Base-by-base conservation (phyloP, 805 yeast species). In the Starmerella potacharoeniae region DNA sequence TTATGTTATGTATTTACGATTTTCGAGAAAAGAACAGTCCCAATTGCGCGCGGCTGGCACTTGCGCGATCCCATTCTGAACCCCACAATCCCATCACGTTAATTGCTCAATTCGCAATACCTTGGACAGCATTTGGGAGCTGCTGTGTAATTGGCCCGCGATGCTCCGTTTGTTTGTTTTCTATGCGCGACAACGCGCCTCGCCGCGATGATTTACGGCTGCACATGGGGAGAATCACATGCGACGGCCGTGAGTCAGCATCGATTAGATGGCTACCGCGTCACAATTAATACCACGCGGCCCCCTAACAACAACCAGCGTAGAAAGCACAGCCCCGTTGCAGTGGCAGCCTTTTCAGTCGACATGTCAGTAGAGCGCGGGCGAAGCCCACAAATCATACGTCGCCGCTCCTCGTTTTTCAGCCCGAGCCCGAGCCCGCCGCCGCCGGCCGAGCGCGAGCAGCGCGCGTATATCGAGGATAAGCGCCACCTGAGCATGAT, bases 401-500 rank as follows among this genome's bases (percentile, higher is more conserved):
- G 69, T 13, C 58, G 71, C 16, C 57, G 70, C 40, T 65, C 69
- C 28, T 66, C 70, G 52, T 66, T 69, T 45, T 68, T 68, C 59
- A 64, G 68, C 40, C 69, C 70, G 34, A 63, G 69, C 30, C 70
- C 72, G 14, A 62, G 69, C 42, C 71, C 71, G 9, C 69, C 68
- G 36, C 69, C 69, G n/a, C 67, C 67, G n/a, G 63, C 60, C 29
- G 69, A 66, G 55, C 63, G 60, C 48, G 73, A 91, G 68, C 83
- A 87, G 64, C 75, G 78, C 58, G 86, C 83, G 47, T 89, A 90
- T 67, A 82, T 89, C 53, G 78, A 82, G 40, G 97, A 91, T 69
- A 77, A 77, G 49, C 77, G 95, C 66, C 97, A 91, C 68, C 83
- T 91, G 60, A 83, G 90, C 55, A 80, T 93, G 79, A 73, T 93